phyloP scores from a whole-genome alignment of 306 rosid genomes.

The Rosa rugosa region DNA sequence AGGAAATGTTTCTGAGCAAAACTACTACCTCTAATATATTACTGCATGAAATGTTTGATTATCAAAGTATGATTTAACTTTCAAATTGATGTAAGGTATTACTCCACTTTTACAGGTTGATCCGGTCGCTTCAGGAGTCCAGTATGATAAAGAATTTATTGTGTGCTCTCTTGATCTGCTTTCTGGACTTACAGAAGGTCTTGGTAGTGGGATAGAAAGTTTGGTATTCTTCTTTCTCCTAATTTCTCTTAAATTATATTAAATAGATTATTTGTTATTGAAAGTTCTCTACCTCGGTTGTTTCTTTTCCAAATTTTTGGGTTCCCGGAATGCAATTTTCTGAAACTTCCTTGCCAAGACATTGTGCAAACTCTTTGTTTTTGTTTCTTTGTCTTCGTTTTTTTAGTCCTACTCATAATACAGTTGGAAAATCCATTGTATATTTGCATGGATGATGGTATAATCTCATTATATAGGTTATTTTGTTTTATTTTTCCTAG shows the following conservation, averaged over 20 bases:
- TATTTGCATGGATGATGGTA: not conserved
- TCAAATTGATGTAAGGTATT: conserved; percentile 14
- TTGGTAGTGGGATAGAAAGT: conserved; percentile 98
- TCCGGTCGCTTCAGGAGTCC: conserved; percentile 78
- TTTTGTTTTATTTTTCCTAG: not conserved
- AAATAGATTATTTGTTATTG: conserved; percentile 10
- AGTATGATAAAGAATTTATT: conserved; percentile 88
- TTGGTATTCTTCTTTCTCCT: conserved; percentile 56
- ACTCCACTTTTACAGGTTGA: conserved; percentile 63
- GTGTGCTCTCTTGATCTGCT: conserved; percentile 97
- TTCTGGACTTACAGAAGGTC: conserved; percentile 98
- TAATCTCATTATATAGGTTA: not conserved
- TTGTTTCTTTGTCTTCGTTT: not conserved
- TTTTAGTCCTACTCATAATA: not conserved
- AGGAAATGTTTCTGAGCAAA: not conserved
- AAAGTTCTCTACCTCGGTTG: conserved; percentile 20
- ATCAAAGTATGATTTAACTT: conserved; percentile 5
- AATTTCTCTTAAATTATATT: conserved; percentile 11
- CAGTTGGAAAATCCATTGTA: not conserved
- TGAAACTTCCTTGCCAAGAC: not conserved
- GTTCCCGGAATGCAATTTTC: conserved; percentile 5
- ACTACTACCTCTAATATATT: not conserved
- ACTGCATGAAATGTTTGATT: not conserved
- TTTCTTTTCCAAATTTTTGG: conserved; percentile 9
- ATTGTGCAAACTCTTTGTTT: not conserved